These are phyloP conservation scores for Peronospora destructor DNA, from an alignment of 352 stramenopile genomes.

Conservation along the genomic window DNA sequence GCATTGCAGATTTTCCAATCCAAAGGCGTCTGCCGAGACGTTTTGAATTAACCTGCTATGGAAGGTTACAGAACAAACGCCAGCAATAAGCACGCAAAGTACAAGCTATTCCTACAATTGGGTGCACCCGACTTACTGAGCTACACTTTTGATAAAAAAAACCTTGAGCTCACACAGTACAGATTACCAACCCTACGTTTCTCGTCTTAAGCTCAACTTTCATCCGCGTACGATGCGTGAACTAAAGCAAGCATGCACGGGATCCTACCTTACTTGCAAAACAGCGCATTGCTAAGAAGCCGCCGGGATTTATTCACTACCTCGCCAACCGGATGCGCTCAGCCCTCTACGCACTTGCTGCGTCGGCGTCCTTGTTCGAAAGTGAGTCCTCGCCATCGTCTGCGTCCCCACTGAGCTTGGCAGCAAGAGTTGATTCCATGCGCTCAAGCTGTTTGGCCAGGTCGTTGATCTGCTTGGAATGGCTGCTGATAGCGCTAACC, in stretches of 20 bases:
- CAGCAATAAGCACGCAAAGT: no score
- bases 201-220: constrained; percentile 11
- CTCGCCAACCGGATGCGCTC: constrained; percentile 18
- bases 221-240: constrained; percentile 16
- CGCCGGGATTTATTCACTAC: constrained; percentile 26
- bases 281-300: constrained; percentile 14
- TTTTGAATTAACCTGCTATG: no score
- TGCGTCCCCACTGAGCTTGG: constrained; percentile 41
- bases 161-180: constrained; percentile 5
- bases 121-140: no score
- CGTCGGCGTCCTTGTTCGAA: constrained; percentile 23
- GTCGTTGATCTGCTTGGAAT: constrained; percentile 79
- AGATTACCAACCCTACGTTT: constrained; percentile 8
- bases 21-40: no score
- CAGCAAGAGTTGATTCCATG: constrained; percentile 70
- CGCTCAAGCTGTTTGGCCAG: constrained; percentile 78
- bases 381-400: constrained; percentile 17
- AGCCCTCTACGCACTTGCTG: constrained; percentile 28
- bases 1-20: no score
- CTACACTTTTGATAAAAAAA: neutral
- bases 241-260: constrained; percentile 13
- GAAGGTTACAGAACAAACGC: no score
- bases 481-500: constrained; percentile 67
- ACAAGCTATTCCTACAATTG: no score
- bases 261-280: constrained; percentile 21